Percentiles rank a stretch among this genome's conserved stretches.
These are phyloP conservation scores for Boletales sp. DNA, from an alignment of 768 basidiomycete genomes.

Conservation along the genomic window DNA sequence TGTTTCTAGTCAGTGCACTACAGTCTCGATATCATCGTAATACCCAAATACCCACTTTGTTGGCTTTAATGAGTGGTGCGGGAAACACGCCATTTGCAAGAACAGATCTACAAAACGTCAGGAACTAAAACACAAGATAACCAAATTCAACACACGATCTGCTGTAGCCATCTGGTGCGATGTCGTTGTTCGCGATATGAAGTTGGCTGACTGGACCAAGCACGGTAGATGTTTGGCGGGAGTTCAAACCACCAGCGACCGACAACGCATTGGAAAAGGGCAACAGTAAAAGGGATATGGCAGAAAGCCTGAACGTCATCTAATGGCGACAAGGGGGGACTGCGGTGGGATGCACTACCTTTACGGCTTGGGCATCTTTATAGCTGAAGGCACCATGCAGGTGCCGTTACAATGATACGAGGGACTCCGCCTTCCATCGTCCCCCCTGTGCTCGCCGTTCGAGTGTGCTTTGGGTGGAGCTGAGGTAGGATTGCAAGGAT, in stretches of 20 bases:
- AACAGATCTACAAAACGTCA: conserved; percentile 29
- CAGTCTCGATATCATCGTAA: neutral
- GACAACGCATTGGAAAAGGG: neutral
- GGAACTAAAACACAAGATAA: neutral
- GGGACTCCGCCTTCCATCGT: too few relatives aligned
- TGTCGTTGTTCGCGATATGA: conserved; percentile 33
- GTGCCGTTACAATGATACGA: too few relatives aligned
- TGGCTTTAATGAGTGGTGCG: conserved; percentile 40
- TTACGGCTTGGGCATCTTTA: too few relatives aligned
- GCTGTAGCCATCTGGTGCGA: conserved; percentile 44
- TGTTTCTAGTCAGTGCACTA: neutral
- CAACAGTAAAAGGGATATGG: neutral
- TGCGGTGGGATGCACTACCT: too few relatives aligned
- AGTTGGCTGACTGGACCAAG: conserved; percentile 21
- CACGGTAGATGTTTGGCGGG: too few relatives aligned
- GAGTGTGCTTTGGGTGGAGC: too few relatives aligned
- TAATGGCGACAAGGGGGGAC: too few relatives aligned
- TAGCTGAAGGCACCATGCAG: too few relatives aligned
- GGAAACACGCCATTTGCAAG: conserved; percentile 41
- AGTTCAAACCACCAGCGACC: too few relatives aligned
- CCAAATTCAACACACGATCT: conserved; percentile 23
- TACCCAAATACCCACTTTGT: conserved; percentile 29
- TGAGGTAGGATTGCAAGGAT: too few relatives aligned
- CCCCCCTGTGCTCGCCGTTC: too few relatives aligned
- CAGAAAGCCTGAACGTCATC: neutral